Evolutionary conservation across 495 filamentous ascomycete genomes (phyloP), one percentile per base, ranked within the genome.

Genomic region (Rhypophila decipiens): DNA sequence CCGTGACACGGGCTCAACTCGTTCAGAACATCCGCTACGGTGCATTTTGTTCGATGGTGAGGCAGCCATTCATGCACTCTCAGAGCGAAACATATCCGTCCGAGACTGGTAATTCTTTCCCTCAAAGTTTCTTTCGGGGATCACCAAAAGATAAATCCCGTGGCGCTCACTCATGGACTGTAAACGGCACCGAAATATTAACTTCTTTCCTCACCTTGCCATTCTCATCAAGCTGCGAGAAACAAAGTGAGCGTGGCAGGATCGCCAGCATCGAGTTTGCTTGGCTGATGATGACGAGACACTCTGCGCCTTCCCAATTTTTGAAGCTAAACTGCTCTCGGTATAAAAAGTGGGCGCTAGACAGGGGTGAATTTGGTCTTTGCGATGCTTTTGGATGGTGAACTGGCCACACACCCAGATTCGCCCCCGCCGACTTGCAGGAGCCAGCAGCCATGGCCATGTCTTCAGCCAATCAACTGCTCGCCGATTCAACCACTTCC

Each of bases 381-480:
- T 53, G 36, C 43, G 58, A 46, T 50, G 44, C 40, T 46, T 41
- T 49, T 42, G 52, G 42, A 47, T 46, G 50, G 23, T 50, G 57
- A 52, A 53, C 47, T 60, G 50, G 57, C 57, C 57, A 58, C 57
- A 54, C 47, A 49, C 38, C 38, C 47, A 39, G 46, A 49, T 56
- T 48, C 49, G 39, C 44, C 57, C 56, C 60, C 56, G 54, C 60
- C 55, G 47, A 36, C 43, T n/a, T 58, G 52, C 52, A 58, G 55
- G 40, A 39, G 24, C 13, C 36, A 39, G 36, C 36, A 39, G 38
- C 35, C 17, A 19, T 3, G 20, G 36, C 36, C 3, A 38, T 19
- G 3, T n/a, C 9, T 19, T 23, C 13, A 29, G 50, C 61, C 61
- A 64, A 64, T 64, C 58, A 64, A 31, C 45, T 44, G 40, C 13